Base-by-base conservation (phyloP, 805 yeast species). In the Scheffersomyces amazonensis region DNA sequence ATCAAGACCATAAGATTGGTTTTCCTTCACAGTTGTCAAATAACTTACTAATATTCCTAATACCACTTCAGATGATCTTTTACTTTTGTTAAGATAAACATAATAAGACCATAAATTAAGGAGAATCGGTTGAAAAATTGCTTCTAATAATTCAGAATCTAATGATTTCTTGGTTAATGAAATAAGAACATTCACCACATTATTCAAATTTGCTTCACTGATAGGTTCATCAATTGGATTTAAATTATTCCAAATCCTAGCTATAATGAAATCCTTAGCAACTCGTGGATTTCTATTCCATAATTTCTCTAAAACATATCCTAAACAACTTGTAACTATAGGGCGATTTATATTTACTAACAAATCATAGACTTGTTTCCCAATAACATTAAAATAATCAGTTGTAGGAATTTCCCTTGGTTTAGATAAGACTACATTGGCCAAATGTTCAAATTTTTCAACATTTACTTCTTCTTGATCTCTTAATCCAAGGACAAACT, bases 401-500 rank as follows among this genome's bases (percentile, higher is more conserved):
- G 53, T 57, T 0, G 79, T 65, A 1, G 69, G 39, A 7, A 82
- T 51, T 0, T 53, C 50, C 33, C 60, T 62, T 0, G 97, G 96
- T 42, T 80, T 81, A 13, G 81, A 60, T 20, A 83, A 55, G 12
- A 91, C 56, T 2, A 87, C 70, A 30, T 72, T 74, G n/a, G 85
- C 77, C 1, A 87, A 84, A 40, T 81, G 76, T 19, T 78, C 79
- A 34, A 87, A 68, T 46, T 80, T 83, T 22, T 77, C 79, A n/a
- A 80, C 59, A 44, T 80, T 81, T 11, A 88, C 60, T 10, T 78
- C 80, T 39, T 83, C 91, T 37, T 73, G 70, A 30, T 87, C 95
- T 40, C 96, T 67, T 18, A 86, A 66, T 0, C 96, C 96, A 11
- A 85, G 66, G 0, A 86, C 69, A 44, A 86, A 79, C 57, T 91